Base-by-base conservation (phyloP, 257 asterid species). In the Primulina eburnea region DNA sequence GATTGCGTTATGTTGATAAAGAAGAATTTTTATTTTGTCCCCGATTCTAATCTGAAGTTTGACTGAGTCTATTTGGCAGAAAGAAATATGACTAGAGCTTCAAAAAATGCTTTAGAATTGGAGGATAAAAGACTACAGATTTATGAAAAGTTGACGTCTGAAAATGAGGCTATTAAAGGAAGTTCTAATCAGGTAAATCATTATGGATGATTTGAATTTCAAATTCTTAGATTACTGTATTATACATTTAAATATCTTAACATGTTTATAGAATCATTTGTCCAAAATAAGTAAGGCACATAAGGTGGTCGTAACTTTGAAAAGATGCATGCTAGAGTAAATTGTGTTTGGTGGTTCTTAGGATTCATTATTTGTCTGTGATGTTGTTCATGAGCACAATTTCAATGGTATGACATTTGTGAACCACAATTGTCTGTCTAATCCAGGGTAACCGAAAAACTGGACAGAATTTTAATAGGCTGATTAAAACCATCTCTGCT, bases 61-160 rank as follows among this genome's bases (percentile, higher is more conserved):
- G 70, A 64, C 65, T 73, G 67, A 43, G 69, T 65, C 58, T 61
- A 60, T 73, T 29, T 75, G 62, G 77, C 81, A 76, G 84, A 85
- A 79, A 88, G 80, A 77, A 81, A 78, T 72, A 47, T 83, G 62
- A 70, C 80, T 74, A 83, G 71, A 82, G 90, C 89, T 53, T 82
- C 99, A 28, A 77, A 83, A 80, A 86, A 78, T 76, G 96, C 99
- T 81, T 79, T 87, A 74, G 89, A 86, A 68, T 67, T 82, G 82
- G 99, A 90, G 75, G 80, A 80, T 58, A 76, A 74, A 78, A 86
- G 97, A 67, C 75, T 70, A 40, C 78, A 77, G 59, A 67, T 79
- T 34, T 83, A 83, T 47, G 84, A 80, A 20, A 87, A 84, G 71
- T 68, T 92, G 47, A 70, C 75, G 71, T 75, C 78, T 26, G 67